These are phyloP conservation scores for Russula griseocarnosa DNA, from an alignment of 768 basidiomycete species.

Conservation along the genomic window DNA sequence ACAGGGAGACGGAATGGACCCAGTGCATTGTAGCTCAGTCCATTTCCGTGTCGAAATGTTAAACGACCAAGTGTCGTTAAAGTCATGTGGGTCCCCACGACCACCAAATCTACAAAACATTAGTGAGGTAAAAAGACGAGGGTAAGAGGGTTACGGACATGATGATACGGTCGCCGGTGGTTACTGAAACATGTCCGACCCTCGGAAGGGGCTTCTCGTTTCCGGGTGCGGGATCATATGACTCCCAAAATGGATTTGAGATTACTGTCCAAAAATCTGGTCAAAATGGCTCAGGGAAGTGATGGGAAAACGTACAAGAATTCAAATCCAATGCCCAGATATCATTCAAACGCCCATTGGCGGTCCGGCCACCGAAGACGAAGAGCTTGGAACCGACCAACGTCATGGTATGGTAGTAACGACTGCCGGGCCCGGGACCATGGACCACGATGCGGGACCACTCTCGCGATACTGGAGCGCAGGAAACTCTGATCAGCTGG, in stretches of 20 bases:
- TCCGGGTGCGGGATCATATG: slow-evolving; percentile 67
- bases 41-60: slow-evolving; percentile 76
- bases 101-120: slow-evolving; percentile 57
- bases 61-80: slow-evolving; percentile 98
- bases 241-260: slow-evolving; percentile 45
- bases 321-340: slow-evolving; percentile 95
- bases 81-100: slow-evolving; percentile 94
- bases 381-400: slow-evolving; percentile 91
- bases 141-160: no score
- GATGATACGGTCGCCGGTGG: no score
- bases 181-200: slow-evolving; percentile 70
- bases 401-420: slow-evolving; percentile 93
- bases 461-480: slow-evolving; percentile 72
- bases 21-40: slow-evolving; percentile 92
- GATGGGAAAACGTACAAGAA: slow-evolving; percentile 57
- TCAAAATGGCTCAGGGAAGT: slow-evolving; percentile 10
- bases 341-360: slow-evolving; percentile 78
- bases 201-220: slow-evolving; percentile 70
- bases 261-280: slow-evolving; percentile 52
- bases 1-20: slow-evolving; percentile 92
- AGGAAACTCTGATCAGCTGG: background rate
- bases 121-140: no score
- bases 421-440: slow-evolving; percentile 62
- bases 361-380: slow-evolving; percentile 87
- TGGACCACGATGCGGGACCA: slow-evolving; percentile 84